phyloP scores from a whole-genome alignment of 805 yeast species.

The Candida vaughaniae region DNA sequence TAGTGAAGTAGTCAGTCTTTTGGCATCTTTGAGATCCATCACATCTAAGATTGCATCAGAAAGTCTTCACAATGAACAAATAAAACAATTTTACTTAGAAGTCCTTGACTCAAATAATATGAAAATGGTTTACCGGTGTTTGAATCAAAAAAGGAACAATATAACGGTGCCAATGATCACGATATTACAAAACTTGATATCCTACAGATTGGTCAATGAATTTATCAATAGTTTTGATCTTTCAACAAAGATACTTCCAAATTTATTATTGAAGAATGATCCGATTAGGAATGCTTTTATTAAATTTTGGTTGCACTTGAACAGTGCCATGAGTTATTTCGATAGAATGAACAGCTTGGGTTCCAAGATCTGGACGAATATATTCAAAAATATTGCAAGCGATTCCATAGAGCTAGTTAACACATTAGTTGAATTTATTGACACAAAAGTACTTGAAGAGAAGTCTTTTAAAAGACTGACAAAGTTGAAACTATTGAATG shows the following conservation, averaged over 20 bases:
- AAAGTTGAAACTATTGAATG: slow-evolving; percentile 76
- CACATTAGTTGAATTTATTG: slow-evolving; percentile 47
- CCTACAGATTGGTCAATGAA: slow-evolving; percentile 18
- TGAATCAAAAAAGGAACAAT: slow-evolving; percentile 57
- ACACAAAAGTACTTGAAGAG: slow-evolving; percentile 55
- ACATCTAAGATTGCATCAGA: slow-evolving; percentile 3
- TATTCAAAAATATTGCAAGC: slow-evolving; percentile 63
- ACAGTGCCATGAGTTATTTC: slow-evolving; percentile 49
- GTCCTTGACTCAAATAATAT: slow-evolving; percentile 51
- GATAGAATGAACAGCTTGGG: slow-evolving; percentile 63
- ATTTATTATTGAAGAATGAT: slow-evolving; percentile 50
- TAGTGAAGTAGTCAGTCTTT: background rate
- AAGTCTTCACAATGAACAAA: slow-evolving; percentile 4
- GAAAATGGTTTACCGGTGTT: slow-evolving; percentile 66
- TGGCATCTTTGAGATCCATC: slow-evolving; percentile 1
- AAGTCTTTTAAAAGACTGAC: slow-evolving; percentile 59
- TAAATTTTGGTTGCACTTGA: slow-evolving; percentile 56
- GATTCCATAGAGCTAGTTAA: slow-evolving; percentile 46
- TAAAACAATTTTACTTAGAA: slow-evolving; percentile 35
- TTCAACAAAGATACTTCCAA: slow-evolving; percentile 58
- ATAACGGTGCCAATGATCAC: slow-evolving; percentile 62
- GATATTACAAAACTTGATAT: slow-evolving; percentile 44
- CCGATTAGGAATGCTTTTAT: slow-evolving; percentile 62
- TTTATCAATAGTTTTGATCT: slow-evolving; percentile 68
- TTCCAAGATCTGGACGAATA: slow-evolving; percentile 55